Base-by-base conservation (phyloP, 768 basidiomycete species). In the Termitomyces sp. region DNA sequence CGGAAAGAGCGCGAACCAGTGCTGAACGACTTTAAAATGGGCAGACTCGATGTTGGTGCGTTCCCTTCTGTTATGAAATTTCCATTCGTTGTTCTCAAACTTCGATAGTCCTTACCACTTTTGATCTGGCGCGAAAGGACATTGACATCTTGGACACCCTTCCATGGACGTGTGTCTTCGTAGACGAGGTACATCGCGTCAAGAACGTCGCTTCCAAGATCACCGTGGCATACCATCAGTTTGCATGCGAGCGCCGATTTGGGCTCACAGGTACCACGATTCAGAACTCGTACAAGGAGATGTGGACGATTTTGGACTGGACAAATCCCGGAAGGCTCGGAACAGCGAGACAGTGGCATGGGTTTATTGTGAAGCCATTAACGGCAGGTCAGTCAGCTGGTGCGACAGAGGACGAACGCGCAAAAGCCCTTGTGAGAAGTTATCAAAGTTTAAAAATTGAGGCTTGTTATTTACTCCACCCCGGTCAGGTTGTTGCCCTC, bases 261-360 rank as follows among this genome's bases (percentile, higher is more conserved):
- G 96, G 94, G 0, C 78, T 98, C 49, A 97, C 95, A 0, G 94
- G 92, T 20, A 87, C 90, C 16, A 78, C 83, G 33, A 79, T 81
- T 39, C 96, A 98, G 69, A 99, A 98, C 66, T 84, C 87, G 0
- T 95, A 96, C 69, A 82, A 84, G 46, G 96, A 98, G 71, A 78
- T 98, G 66, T 96, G 94, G 91, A 91, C 92, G 1, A 87, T 99
- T 38, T 75, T 98, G 36, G 87, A 96, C 69, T 98, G 94, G 91
- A 89, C 90, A n/a, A 90, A 88, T 62, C 94, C 94, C 0, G 91
- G 88, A 0, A 76, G 78, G 28, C 72, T 96, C 9, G 96, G 96
- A 0, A 87, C 84, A 0, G 69, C 76, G 32, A 80, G 79, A 36
- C 86, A 98, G 64, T 98, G 95, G 94, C 82, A 87, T 48, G 79